Conservation (phyloP, 805 yeast species). For the Wickerhamomyces chaumierensis region DNA sequence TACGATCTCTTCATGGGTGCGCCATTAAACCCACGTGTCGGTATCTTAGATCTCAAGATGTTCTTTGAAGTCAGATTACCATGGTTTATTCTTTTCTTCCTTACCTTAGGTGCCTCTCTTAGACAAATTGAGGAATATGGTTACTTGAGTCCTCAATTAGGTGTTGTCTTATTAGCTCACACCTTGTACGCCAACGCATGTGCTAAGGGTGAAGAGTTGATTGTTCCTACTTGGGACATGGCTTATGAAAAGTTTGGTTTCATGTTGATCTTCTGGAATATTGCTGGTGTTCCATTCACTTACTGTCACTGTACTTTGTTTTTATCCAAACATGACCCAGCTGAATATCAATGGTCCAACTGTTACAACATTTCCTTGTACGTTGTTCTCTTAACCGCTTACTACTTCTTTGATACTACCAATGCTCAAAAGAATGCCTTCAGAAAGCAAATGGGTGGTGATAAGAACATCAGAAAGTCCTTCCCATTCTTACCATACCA, state of each 20-base stretch:
- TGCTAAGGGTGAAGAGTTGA: slow-evolving; percentile 94
- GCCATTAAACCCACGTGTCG: slow-evolving; percentile 91
- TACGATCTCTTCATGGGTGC: slow-evolving; percentile 97
- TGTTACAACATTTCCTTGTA: slow-evolving; percentile 47
- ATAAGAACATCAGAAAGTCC: slow-evolving; percentile 61
- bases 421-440: slow-evolving; percentile 93
- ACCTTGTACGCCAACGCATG: slow-evolving; percentile 96
- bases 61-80: slow-evolving; percentile 96
- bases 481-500: slow-evolving; percentile 91
- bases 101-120: slow-evolving; percentile 61
- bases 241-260: slow-evolving; percentile 99
- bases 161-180: slow-evolving; percentile 68
- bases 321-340: slow-evolving; percentile 73
- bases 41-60: slow-evolving; percentile 89
- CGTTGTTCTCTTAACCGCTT: slow-evolving; percentile 50
- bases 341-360: slow-evolving; percentile 67
- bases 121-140: slow-evolving; percentile 81
- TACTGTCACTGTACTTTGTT: slow-evolving; percentile 89
- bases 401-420: slow-evolving; percentile 89
- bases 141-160: slow-evolving; percentile 62
- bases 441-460: slow-evolving; percentile 77
- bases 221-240: slow-evolving; percentile 99
- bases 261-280: slow-evolving; percentile 97
- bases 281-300: slow-evolving; percentile 98
- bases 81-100: slow-evolving; percentile 82